phyloP scores from a whole-genome alignment of 768 basidiomycete genomes.

The Tylopilus cervinicoccineus region DNA sequence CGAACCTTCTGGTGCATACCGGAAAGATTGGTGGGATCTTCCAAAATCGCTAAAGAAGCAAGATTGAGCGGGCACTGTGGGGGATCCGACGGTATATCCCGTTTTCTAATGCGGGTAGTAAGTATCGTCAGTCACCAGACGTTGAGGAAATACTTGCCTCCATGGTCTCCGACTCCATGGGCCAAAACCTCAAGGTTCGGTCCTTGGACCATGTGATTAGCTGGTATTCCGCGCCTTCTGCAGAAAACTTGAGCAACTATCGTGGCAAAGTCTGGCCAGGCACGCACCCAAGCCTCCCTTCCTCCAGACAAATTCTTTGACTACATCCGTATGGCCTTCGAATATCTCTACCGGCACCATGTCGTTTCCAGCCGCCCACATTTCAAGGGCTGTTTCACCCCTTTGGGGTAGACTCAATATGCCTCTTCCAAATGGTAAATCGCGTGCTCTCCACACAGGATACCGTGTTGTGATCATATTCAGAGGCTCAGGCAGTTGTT shows the following conservation, averaged over 20 bases:
- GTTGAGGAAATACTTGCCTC: slow-evolving; percentile 40
- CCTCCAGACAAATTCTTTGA: slow-evolving; percentile 98
- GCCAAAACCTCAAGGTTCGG: slow-evolving; percentile 88
- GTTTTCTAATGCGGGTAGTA: slow-evolving; percentile 40
- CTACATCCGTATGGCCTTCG: slow-evolving; percentile 88
- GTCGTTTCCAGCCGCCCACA: slow-evolving; percentile 52
- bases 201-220: slow-evolving; percentile 86
- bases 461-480: slow-evolving; percentile 68
- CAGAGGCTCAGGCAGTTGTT: slow-evolving; percentile 35
- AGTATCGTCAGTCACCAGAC: slow-evolving; percentile 2
- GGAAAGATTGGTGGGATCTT: slow-evolving; percentile 43
- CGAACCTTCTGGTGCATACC: slow-evolving; percentile 46
- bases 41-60: slow-evolving; percentile 18
- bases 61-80: slow-evolving; percentile 23
- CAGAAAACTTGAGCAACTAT: not conserved
- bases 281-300: slow-evolving; percentile 52
- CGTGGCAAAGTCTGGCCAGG: not conserved
- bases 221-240: slow-evolving; percentile 54
- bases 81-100: slow-evolving; percentile 37
- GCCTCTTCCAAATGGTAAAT: slow-evolving; percentile 89
- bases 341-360: slow-evolving; percentile 62
- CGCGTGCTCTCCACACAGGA: slow-evolving; percentile 92
- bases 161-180: slow-evolving; percentile 66
- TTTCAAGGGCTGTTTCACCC: slow-evolving; percentile 77
- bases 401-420: slow-evolving; percentile 86